phyloP scores from a whole-genome alignment of 768 basidiomycete species.

The Hygrophoropsis aurantiaca region DNA sequence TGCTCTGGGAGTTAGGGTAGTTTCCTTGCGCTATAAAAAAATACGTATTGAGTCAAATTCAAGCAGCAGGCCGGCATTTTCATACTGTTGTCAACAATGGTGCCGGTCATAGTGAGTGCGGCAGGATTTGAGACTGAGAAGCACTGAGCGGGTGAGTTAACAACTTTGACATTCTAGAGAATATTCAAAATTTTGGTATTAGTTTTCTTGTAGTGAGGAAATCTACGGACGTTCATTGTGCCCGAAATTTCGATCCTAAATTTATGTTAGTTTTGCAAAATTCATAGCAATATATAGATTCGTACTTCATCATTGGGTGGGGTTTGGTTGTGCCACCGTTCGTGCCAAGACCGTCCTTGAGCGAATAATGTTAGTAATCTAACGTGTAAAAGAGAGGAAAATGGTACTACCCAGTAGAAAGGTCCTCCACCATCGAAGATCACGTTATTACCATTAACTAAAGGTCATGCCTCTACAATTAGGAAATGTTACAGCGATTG shows the following conservation, averaged over 20 bases:
- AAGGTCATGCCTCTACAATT: not conserved
- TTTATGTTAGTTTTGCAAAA: not conserved
- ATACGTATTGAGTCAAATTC: not conserved
- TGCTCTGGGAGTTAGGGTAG: conserved; percentile 49
- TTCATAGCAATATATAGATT: not conserved
- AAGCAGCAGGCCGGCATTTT: not conserved
- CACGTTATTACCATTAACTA: conserved; percentile 41
- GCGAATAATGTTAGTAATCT: not conserved
- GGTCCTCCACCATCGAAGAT: conserved; percentile 43
- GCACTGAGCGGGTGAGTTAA: conserved; percentile 40
- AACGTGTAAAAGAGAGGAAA: not conserved
- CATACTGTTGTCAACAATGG: conserved; percentile 60
- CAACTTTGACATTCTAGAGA: conserved; percentile 31
- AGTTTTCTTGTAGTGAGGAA: not conserved
- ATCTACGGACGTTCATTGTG: conserved; percentile 29
- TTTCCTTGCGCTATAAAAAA: conserved; percentile 48
- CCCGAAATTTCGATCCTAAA: conserved; percentile 42
- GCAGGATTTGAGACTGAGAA: conserved; percentile 30
- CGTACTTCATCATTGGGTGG: conserved; percentile 41
- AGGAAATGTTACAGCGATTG: not conserved
- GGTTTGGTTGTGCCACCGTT: conserved; percentile 18
- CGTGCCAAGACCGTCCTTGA: conserved; percentile 26
- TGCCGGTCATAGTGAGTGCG: conserved; percentile 40
- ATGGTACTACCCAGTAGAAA: conserved; percentile 39
- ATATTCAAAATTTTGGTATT: not conserved